A percentile compares a stretch with the other conserved stretches of the same genome.
Conservation (phyloP, 306 rosid species). For the Trifolium pratense region DNA sequence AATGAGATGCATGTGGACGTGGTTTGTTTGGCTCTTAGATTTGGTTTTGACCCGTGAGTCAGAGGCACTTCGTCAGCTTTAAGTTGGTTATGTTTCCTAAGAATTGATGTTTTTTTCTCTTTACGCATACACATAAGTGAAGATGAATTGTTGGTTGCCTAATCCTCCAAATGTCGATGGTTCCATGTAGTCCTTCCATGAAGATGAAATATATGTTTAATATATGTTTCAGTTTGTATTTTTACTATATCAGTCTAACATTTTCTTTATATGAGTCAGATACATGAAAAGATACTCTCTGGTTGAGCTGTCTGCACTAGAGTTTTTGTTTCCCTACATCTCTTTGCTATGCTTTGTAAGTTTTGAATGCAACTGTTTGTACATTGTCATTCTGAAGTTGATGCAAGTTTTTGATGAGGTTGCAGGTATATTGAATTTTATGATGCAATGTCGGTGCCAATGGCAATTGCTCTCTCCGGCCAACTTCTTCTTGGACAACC, state of each 20-base stretch:
- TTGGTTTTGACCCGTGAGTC: slow-evolving; percentile 10
- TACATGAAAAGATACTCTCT: slow-evolving; percentile 79
- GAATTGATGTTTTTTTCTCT: slow-evolving; percentile 6
- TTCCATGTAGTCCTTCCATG: slow-evolving; percentile 27
- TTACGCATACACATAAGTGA: slow-evolving; percentile 16
- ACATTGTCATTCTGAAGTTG: slow-evolving; percentile 48
- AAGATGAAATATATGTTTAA: slow-evolving; percentile 36
- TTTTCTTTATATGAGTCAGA: slow-evolving; percentile 74
- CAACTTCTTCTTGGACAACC: slow-evolving; percentile 96
- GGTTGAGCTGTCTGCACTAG: slow-evolving; percentile 85
- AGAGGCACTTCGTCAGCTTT: slow-evolving; percentile 25
- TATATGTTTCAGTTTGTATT: slow-evolving; percentile 38
- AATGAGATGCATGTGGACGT: slow-evolving; percentile 23
- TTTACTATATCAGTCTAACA: slow-evolving; percentile 60
- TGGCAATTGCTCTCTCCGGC: slow-evolving; percentile 98
- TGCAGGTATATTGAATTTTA: slow-evolving; percentile 98
- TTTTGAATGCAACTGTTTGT: slow-evolving; percentile 52
- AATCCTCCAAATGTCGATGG: slow-evolving; percentile 11
- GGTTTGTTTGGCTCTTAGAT: slow-evolving; percentile 24
- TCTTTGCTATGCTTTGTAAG: slow-evolving; percentile 81
- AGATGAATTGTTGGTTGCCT: slow-evolving; percentile 13
- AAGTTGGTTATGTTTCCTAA: slow-evolving; percentile 26
- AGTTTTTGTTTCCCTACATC: slow-evolving; percentile 78
- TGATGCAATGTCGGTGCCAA: slow-evolving; percentile 97
- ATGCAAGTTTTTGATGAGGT: slow-evolving; percentile 42